Evolutionary conservation across 1,139 yeast genomes (phyloP).

Genomic region (Debaryomyces singareniensis): DNA sequence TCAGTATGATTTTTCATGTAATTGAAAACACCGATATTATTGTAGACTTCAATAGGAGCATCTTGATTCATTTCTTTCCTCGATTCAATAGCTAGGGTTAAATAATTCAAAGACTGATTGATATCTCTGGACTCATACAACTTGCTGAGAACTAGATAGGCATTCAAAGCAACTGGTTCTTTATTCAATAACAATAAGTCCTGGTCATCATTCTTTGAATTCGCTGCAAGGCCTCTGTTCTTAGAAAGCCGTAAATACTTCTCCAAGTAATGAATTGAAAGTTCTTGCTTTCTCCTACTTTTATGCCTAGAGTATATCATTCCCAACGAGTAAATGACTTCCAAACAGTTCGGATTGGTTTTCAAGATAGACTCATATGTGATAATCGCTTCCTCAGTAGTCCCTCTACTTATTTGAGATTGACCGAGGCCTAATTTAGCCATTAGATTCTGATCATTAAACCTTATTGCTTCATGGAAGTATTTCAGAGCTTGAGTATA

Average conservation of each 20-base stretch:
- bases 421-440: slow-evolving; percentile 85
- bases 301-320: slow-evolving; percentile 54
- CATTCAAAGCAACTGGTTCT: slow-evolving; percentile 65
- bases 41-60: slow-evolving; percentile 64
- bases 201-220: slow-evolving; percentile 17
- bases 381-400: slow-evolving; percentile 76
- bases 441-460: slow-evolving; percentile 54
- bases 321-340: slow-evolving; percentile 73
- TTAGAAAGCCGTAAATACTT: slow-evolving; percentile 60
- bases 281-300: slow-evolving; percentile 30
- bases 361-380: slow-evolving; percentile 74
- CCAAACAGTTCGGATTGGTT: slow-evolving; percentile 63
- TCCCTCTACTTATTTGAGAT: slow-evolving; percentile 69
- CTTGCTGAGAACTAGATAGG: slow-evolving; percentile 60
- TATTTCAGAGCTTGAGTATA: slow-evolving; percentile 62
- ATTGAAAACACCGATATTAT: slow-evolving; percentile 82
- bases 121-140: slow-evolving; percentile 61
- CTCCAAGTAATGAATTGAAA: slow-evolving; percentile 64
- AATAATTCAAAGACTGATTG: slow-evolving; percentile 50
- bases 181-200: slow-evolving; percentile 28
- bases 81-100: slow-evolving; percentile 53
- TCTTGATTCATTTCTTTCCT: slow-evolving; percentile 36
- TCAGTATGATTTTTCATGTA: slow-evolving; percentile 59
- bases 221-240: slow-evolving; percentile 31
- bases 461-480: slow-evolving; percentile 67